Evolutionary conservation across 495 filamentous ascomycete species (phyloP), one percentile per base, ranked within the genome.

Genomic region (Talaromyces liani): DNA sequence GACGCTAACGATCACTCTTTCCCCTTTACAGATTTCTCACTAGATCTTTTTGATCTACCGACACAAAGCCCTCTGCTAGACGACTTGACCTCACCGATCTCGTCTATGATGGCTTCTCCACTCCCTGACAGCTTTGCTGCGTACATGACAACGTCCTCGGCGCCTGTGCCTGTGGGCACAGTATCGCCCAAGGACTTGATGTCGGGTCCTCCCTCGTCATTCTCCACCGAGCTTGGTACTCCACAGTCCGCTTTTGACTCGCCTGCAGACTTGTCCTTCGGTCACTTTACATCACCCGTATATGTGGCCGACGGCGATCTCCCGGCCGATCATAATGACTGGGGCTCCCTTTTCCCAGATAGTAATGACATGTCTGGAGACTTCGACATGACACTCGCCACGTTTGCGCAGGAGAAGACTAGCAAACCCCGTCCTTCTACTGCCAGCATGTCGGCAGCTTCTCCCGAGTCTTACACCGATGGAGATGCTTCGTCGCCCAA

Each of bases 151-250:
- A 69, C 71, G 63, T 66, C 79, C 51, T 58, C 70, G 60, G 67
- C 70, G 12, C 62, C 55, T 45, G 69, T 65, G 58, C 72, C 72
- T 8, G 53, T 70, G 69, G 85, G 79, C 67, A 96, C 93, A 20
- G 82, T 98, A 56, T 98, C 93, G 61, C 93, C 93, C 14, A 86
- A 88, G 72, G 92, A 97, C 67, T 77, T 97, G 51, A 81, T 92
- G 70, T 94, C 92, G 61, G 86, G 91, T 31, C 91, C 92, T 45
- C 90, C 91, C 61, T 96, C 93, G 0, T 80, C 88, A 47, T 86
- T 91, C 14, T 89, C 92, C 70, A 95, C 92, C 6, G 87, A 92
- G 64, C 68, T 97, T 67, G 94, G 92, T 61, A 95, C 93, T 60
- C 93, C 90, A 33, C 87, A 85, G 20, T 81, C 89, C 24, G 85